Percentiles rank a stretch among this genome's conserved stretches.
Conservation (phyloP, 139 green algal species). For the Nannochloris sp. region DNA sequence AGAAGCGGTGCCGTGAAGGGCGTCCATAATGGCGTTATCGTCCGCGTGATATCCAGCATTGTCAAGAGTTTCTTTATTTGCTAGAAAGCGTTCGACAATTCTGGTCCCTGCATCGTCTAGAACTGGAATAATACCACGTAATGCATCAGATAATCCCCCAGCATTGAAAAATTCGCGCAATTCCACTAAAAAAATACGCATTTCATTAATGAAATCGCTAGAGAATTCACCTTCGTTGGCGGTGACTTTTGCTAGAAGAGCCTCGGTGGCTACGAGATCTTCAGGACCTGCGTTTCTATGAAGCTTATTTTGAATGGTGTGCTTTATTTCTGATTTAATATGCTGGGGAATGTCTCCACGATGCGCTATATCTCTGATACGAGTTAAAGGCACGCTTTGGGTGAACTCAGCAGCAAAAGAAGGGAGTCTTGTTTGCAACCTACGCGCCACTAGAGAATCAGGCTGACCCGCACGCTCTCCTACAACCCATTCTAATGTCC, state of each 20-base stretch:
- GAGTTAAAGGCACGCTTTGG: slow-evolving; percentile 76
- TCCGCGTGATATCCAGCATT: background rate
- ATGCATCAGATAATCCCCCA: slow-evolving; percentile 46
- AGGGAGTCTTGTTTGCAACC: slow-evolving; percentile 73
- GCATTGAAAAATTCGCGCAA: slow-evolving; percentile 98
- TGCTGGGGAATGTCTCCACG: slow-evolving; percentile 64
- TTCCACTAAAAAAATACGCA: slow-evolving; percentile 81
- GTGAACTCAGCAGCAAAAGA: slow-evolving; percentile 88
- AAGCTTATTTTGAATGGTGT: slow-evolving; percentile 98
- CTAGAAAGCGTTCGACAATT: slow-evolving; percentile 44
- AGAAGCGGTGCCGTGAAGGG: slow-evolving; percentile 53
- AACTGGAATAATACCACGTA: slow-evolving; percentile 27
- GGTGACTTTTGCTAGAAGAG: slow-evolving; percentile 75
- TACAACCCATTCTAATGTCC: slow-evolving; percentile 68
- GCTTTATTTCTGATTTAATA: slow-evolving; percentile 97
- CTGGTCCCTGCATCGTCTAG: slow-evolving; percentile 47
- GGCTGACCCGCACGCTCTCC: slow-evolving; percentile 24
- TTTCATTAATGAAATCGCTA: slow-evolving; percentile 81
- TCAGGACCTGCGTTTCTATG: slow-evolving; percentile 94
- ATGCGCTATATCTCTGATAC: slow-evolving; percentile 97
- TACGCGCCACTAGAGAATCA: slow-evolving; percentile 45
- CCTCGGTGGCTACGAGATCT: slow-evolving; percentile 91
- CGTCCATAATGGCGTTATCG: slow-evolving; percentile 52
- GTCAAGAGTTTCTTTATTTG: slow-evolving; percentile 49
- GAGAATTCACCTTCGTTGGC: slow-evolving; percentile 48